Percentiles rank a stretch among this genome's conserved stretches.
Conservation (phyloP, 306 rosid genomes). For the Elaeagnus macrophylla region DNA sequence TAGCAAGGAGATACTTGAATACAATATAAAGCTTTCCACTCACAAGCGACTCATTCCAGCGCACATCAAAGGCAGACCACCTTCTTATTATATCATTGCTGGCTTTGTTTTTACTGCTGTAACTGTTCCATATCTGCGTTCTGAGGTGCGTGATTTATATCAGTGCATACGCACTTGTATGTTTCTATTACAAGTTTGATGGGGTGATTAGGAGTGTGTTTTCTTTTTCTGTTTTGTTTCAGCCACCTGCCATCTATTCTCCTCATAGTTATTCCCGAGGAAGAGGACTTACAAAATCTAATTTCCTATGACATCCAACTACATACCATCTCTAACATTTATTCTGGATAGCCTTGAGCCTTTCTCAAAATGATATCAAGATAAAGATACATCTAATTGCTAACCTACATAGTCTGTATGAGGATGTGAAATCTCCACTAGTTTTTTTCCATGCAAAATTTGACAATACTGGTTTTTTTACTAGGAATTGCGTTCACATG, state of each 20-base stretch:
- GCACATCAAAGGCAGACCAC: constrained; percentile 69
- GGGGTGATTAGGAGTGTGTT: too few relatives aligned
- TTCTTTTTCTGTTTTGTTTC: neutral
- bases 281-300: neutral
- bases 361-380: too few relatives aligned
- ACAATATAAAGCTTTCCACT: constrained; percentile 42
- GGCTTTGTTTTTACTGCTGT: constrained; percentile 70
- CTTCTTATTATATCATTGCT: constrained; percentile 70
- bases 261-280: neutral
- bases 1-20: constrained; percentile 36
- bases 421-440: too few relatives aligned
- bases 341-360: too few relatives aligned
- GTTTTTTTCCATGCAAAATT: too few relatives aligned
- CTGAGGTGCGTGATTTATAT: constrained; percentile 46
- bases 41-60: constrained; percentile 74
- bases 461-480: too few relatives aligned
- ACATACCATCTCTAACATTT: too few relatives aligned
- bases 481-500: too few relatives aligned
- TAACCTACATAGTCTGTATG: too few relatives aligned
- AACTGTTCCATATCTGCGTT: constrained; percentile 80
- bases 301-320: neutral
- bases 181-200: too few relatives aligned
- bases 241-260: neutral
- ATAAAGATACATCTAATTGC: too few relatives aligned
- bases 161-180: too few relatives aligned